phyloP scores from a whole-genome alignment of 345 rosid genomes.

The Eucalyptus pauciflora region DNA sequence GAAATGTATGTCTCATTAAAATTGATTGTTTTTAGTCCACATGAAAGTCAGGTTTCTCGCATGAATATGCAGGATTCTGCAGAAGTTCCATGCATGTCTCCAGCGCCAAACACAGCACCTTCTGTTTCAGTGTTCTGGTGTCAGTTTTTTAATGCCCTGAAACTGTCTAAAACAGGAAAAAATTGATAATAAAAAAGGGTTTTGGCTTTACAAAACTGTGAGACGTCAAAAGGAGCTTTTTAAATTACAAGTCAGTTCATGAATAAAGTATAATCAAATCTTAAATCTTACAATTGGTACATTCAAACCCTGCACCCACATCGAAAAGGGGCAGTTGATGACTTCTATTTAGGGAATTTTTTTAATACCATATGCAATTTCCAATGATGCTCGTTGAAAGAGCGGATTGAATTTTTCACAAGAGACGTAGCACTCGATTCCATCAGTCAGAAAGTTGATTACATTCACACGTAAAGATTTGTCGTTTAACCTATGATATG shows the following conservation, averaged over 20 bases:
- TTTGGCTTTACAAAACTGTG: not conserved
- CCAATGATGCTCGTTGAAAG: not conserved
- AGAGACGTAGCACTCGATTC: not conserved
- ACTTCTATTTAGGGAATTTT: not conserved
- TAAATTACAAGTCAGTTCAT: not conserved
- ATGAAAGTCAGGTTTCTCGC: not conserved
- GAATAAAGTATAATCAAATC: not conserved
- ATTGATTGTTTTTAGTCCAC: not conserved
- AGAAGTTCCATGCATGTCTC: not conserved
- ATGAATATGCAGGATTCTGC: not conserved
- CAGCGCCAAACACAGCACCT: not conserved
- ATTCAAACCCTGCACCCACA: not conserved
- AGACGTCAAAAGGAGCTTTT: not conserved
- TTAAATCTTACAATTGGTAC: not conserved
- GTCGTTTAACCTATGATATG: not conserved
- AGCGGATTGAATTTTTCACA: not conserved
- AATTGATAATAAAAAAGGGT: not conserved
- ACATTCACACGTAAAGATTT: not conserved
- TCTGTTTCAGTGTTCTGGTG: not conserved
- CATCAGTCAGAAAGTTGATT: not conserved
- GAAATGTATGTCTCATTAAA: not conserved
- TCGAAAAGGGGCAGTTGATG: not conserved
- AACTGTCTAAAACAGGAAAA: not conserved
- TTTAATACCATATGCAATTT: not conserved
- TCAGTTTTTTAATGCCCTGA: not conserved